phyloP scores from a whole-genome alignment of 2,329 filamentous ascomycete genomes.

The Nothophaeocryptopus gaeumannii region DNA sequence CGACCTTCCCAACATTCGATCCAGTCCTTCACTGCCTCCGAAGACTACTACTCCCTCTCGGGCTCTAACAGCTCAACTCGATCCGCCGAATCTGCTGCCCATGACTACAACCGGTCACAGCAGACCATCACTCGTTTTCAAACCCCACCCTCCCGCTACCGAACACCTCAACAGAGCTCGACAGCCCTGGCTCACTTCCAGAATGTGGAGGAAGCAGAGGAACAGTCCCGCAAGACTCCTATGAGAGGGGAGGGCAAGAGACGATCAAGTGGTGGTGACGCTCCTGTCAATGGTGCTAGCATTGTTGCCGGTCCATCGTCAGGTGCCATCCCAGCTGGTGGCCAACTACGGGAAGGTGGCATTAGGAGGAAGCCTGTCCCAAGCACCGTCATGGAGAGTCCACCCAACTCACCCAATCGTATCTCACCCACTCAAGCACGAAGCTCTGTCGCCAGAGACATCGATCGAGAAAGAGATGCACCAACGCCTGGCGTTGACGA shows the following conservation, averaged over 20 bases:
- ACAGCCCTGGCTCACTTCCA: slow-evolving; percentile 16
- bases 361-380: slow-evolving; percentile 37
- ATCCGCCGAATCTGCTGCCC: slow-evolving; percentile 31
- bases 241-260: slow-evolving; percentile 35
- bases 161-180: slow-evolving; percentile 34
- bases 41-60: slow-evolving; percentile 51
- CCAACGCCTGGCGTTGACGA: slow-evolving; percentile 78
- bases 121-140: slow-evolving; percentile 31
- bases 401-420: slow-evolving; percentile 5
- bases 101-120: slow-evolving; percentile 17
- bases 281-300: slow-evolving; percentile 4
- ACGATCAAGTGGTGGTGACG: slow-evolving; percentile 22
- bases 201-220: slow-evolving; percentile 20
- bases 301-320: slow-evolving; percentile 6
- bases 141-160: slow-evolving; percentile 36
- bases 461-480: slow-evolving; percentile 38
- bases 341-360: slow-evolving; percentile 23
- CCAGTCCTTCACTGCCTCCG: slow-evolving; percentile 48
- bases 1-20: slow-evolving; percentile 42
- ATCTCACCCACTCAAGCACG: slow-evolving; percentile 26
- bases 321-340: neutral
- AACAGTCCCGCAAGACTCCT: slow-evolving; percentile 30
- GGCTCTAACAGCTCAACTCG: slow-evolving; percentile 41
- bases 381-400: slow-evolving; percentile 31
- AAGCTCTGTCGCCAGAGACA: slow-evolving; percentile 32